Percentiles rank a stretch among this genome's conserved stretches.
Evolutionary conservation across 768 basidiomycete genomes (phyloP).

Genomic region (Glaciozyma martinii): DNA sequence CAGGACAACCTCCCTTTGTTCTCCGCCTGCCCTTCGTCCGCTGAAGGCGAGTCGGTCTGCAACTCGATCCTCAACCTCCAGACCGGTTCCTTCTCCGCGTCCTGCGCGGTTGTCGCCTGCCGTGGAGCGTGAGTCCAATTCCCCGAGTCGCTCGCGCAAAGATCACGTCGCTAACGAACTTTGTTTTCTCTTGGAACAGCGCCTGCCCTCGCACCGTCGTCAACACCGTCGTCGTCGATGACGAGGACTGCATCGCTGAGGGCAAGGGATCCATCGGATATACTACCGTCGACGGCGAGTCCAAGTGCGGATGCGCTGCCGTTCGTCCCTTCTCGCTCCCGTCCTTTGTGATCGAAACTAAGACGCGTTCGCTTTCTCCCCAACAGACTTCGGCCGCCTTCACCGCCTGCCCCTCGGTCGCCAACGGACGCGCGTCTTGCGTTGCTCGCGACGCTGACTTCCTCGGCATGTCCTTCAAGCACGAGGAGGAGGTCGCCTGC

Average conservation of each 20-base stretch:
- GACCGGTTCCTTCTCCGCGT: slow-evolving; percentile 14
- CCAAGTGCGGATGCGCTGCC: slow-evolving; percentile 25
- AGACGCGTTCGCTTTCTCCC: neutral
- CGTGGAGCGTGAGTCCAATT: slow-evolving; percentile 9
- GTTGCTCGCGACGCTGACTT: slow-evolving; percentile 24
- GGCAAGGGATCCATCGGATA: slow-evolving; percentile 24
- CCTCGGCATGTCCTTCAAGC: slow-evolving; percentile 12
- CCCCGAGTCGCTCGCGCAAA: neutral
- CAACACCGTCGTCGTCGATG: slow-evolving; percentile 22
- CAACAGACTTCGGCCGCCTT: slow-evolving; percentile 19
- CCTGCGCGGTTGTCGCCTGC: slow-evolving; percentile 23
- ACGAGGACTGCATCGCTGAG: slow-evolving; percentile 24
- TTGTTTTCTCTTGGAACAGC: neutral
- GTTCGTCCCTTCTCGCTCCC: neutral
- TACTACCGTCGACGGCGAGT: slow-evolving; percentile 20
- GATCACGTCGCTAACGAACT: neutral
- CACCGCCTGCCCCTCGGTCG: slow-evolving; percentile 18
- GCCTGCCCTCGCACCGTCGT: slow-evolving; percentile 24
- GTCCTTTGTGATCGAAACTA: neutral
- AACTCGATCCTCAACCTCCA: slow-evolving; percentile 27
- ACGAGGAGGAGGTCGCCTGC: slow-evolving; percentile 15
- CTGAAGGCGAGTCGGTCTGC: slow-evolving; percentile 19
- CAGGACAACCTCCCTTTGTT: slow-evolving; percentile 29
- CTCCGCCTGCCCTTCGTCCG: slow-evolving; percentile 20
- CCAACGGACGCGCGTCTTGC: slow-evolving; percentile 27